Evolutionary conservation across 495 filamentous ascomycete genomes (phyloP), one percentile per base, ranked within the genome.

Genomic region (Penicillium parvum): DNA sequence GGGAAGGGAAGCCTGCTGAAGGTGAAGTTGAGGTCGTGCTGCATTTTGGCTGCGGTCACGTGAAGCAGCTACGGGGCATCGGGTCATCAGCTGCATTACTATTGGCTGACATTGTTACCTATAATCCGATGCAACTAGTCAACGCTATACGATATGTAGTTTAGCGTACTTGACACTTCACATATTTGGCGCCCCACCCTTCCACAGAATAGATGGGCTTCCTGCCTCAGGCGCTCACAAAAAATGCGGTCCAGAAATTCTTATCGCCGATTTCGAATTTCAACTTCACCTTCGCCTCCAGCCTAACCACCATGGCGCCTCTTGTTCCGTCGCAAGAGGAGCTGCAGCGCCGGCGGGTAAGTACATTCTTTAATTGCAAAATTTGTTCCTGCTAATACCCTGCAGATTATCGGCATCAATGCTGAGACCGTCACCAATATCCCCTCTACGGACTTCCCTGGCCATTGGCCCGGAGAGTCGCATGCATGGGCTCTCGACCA

Each of bases 391-490:
- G 32, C 58, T 61, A 50, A 58, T 12, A 5, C 7, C 0, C 23
- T 14, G 4, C 50, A 96, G 87, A 83, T 86, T 43, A 82, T 99
- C 58, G 79, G 82, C 50, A 81, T 97, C 70, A 85, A 90, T 64
- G 68, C 78, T 33, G 90, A 97, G 63, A 95, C 85, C 17, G 83
- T 97, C 52, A 87, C 84, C 47, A 82, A 97, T 65, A 83, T 90
- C 58, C 73, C 86, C 54, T 86, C 86, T 19, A 94, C 81, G 48
- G 90, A 96, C 59, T 95, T 88, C 65, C 94, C 94, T 2, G 82
- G 83, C 30, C 86, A 95, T 65, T 95, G 81, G 67, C 86, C 88
- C 2, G 87, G 86, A 50, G 92, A 99, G 68, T 85, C 94, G 65
- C 82, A 95, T 60, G 69, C 76, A 27, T 99, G 91, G 91, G 75